Evolutionary conservation across 768 basidiomycete genomes (phyloP).

Genomic region (Mycena filopes): DNA sequence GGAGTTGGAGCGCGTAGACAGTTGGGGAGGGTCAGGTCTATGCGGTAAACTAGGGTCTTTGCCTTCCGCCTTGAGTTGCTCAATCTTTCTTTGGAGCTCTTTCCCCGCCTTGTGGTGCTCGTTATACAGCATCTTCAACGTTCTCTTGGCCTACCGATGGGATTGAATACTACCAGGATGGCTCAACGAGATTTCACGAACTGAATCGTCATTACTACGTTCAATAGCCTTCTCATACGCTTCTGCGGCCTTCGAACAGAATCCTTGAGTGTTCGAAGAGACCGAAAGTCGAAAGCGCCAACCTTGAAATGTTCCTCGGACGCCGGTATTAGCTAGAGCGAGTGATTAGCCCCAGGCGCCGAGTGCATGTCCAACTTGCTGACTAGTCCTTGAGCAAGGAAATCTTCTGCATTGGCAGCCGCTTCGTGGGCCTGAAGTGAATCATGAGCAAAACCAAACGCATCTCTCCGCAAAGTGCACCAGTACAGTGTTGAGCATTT

Average conservation of each 20-base stretch:
- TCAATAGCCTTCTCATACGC: slow-evolving; percentile 80
- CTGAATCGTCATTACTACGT: slow-evolving; percentile 78
- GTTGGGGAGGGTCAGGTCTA: slow-evolving; percentile 52
- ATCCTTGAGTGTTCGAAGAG: neutral
- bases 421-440: slow-evolving; percentile 78
- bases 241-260: slow-evolving; percentile 69
- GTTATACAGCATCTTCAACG: slow-evolving; percentile 77
- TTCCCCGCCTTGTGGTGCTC: slow-evolving; percentile 78
- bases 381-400: slow-evolving; percentile 70
- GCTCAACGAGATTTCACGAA: slow-evolving; percentile 45
- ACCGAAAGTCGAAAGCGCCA: neutral
- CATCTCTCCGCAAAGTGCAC: slow-evolving; percentile 6
- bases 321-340: slow-evolving; percentile 59
- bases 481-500: slow-evolving; percentile 21
- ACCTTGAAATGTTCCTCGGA: slow-evolving; percentile 72
- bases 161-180: slow-evolving; percentile 8
- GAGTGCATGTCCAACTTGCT: neutral
- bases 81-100: slow-evolving; percentile 77
- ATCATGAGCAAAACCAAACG: slow-evolving; percentile 2
- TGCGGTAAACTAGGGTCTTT: slow-evolving; percentile 82
- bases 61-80: slow-evolving; percentile 78
- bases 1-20: slow-evolving; percentile 43
- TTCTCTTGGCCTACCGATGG: slow-evolving; percentile 75
- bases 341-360: neutral
- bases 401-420: slow-evolving; percentile 84